phyloP scores from a whole-genome alignment of 2,329 filamentous ascomycete genomes.

The Teratosphaeria destructans region DNA sequence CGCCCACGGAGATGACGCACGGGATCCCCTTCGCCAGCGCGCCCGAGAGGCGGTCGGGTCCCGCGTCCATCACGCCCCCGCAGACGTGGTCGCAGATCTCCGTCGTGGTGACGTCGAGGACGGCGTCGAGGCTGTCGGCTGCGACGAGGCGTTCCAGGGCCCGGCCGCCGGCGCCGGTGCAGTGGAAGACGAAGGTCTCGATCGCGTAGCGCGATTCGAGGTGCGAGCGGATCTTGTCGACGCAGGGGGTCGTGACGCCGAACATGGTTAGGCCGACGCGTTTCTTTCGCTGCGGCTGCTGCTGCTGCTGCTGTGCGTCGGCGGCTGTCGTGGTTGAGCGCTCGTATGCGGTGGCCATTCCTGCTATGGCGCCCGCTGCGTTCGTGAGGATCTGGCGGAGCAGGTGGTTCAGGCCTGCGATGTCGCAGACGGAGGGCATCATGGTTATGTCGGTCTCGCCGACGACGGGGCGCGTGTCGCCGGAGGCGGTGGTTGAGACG shows the following conservation, averaged over 20 bases:
- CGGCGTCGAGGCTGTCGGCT: slow-evolving; percentile 50
- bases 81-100: slow-evolving; percentile 55
- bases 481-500: slow-evolving; percentile 58
- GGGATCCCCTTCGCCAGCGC: slow-evolving; percentile 50
- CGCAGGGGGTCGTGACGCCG: slow-evolving; percentile 60
- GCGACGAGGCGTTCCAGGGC: slow-evolving; percentile 57
- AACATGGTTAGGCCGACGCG: slow-evolving; percentile 62
- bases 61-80: slow-evolving; percentile 54
- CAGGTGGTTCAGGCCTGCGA: slow-evolving; percentile 54
- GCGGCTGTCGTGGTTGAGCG: slow-evolving; percentile 1
- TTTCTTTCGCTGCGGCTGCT: slow-evolving; percentile 26
- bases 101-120: slow-evolving; percentile 62
- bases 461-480: slow-evolving; percentile 54
- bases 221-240: slow-evolving; percentile 43
- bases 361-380: slow-evolving; percentile 50
- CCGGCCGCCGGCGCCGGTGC: slow-evolving; percentile 56
- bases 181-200: slow-evolving; percentile 59
- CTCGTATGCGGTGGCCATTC: slow-evolving; percentile 44
- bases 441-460: slow-evolving; percentile 59
- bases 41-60: slow-evolving; percentile 45
- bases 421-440: slow-evolving; percentile 62
- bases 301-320: not conserved
- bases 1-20: slow-evolving; percentile 40
- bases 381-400: slow-evolving; percentile 50
- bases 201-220: slow-evolving; percentile 38